Evolutionary conservation across 2,329 filamentous ascomycete genomes (phyloP), one percentile per base, ranked within the genome.

Genomic region (Sclerotinia nivalis): DNA sequence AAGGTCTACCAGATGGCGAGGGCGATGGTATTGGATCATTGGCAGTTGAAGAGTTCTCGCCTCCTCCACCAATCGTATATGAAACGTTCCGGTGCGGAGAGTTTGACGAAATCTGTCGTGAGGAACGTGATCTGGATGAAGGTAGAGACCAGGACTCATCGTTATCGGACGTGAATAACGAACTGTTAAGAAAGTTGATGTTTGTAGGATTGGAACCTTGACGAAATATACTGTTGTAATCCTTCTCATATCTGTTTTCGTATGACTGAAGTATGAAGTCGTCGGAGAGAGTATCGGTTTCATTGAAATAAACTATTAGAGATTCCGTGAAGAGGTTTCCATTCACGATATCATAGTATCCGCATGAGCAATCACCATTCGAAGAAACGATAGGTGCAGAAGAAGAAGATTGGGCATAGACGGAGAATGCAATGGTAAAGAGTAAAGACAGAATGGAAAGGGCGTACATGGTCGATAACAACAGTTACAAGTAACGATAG

Each of bases 261-360:
- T 81, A 85, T 31, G 79, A 74, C 69, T 82, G 78, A 9, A 79
- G 75, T 10, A 80, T 65, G 69, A 84, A 82, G 9, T 78, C 70
- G 4, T 74, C 67, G 25, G 79, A 78, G 18, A 81, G 69, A 22
- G 67, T 75, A 10, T 73, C 73, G 2, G 83, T 82, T 71, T 85
- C 83, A 73, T 85, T 85, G 79, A 85, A 85, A 75, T 84, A 85
- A 6, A 82, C 77, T 61, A 85, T 82, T 37, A 83, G 79, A 10
- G 81, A 81, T 58, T 85, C 83, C 0, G 83, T 85, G 72, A 81
- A 84, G 15, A 83, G 72, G 25, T 79, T 73, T 12, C 78, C 74
- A 2, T 80, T 80, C 10, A 74, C 70, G 0, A 74, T 70, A 71
- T 85, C 83, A 69, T 80, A 79, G 70, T 82, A 85, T 18, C 83